Evolutionary conservation across 768 basidiomycete species (phyloP), one percentile per base, ranked within the genome.

Genomic region (Serendipita sp.): DNA sequence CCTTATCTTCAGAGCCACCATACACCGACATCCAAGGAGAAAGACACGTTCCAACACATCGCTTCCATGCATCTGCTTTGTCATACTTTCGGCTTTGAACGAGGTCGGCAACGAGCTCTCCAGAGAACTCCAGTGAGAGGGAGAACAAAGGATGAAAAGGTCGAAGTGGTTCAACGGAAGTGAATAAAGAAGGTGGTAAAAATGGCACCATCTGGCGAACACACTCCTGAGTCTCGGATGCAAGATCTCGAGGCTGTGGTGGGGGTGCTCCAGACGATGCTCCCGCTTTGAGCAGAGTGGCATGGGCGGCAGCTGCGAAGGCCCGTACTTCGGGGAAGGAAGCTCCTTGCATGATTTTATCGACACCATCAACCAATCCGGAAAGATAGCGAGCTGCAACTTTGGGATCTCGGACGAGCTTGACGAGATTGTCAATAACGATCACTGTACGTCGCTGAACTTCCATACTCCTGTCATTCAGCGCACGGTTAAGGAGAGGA

Each of bases 241-340:
- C 79, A 66, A 89, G 72, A 71, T 95, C 85, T 65, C 92, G 85
- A 64, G 79, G 80, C 28, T 81, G 75, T n/a, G 83, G 79, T 44
- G 87, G 86, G 18, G 83, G 82, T 18, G 83, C 87, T 63, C 78
- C 77, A 13, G 84, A 80, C 35, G 90, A 90, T 44, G 92, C 92
- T 60, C 92, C 92, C 52, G 93, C 83, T 69, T 86, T 88, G 66
- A 83, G 74, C 64, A 97, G 79, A 28, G 91, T 91, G 64, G 84
- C 78, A 36, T 91, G 78, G 4, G 95, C 90, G 3, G 86, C 78
- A 70, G 88, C 84, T 64, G 83, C 93, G 73, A 96, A 97, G n/a
- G 89, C 91, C 65, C 93, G 88, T 70, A 96, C 86, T 77, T 98
- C 95, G 63, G 95, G 95, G 80, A 98, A 98, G 32, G 94, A 91